Evolutionary conservation across 2,329 filamentous ascomycete genomes (phyloP).

Genomic region (Epichloe hybrida): DNA sequence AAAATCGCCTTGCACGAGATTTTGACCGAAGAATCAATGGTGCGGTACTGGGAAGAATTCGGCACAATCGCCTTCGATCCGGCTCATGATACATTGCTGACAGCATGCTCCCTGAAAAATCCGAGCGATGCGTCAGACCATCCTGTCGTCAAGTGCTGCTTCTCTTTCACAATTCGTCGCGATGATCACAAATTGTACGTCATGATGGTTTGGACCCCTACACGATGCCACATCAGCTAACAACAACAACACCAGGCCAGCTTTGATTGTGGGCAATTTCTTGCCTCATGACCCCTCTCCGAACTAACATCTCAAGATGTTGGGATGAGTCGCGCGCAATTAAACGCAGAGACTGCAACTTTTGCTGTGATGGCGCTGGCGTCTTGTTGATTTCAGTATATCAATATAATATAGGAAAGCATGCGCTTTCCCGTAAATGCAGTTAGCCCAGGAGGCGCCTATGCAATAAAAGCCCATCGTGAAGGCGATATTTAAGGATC

Average conservation of each 20-base stretch:
- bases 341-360: background rate
- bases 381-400: background rate
- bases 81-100: conserved; percentile 86
- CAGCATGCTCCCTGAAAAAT: conserved; percentile 81
- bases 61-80: conserved; percentile 94
- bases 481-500: background rate
- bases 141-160: conserved; percentile 79
- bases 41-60: conserved; percentile 98
- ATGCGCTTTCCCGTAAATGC: background rate
- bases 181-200: conserved; percentile 94
- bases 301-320: background rate
- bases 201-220: background rate
- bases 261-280: conserved; percentile 93
- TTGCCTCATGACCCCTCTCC: conserved; percentile 60
- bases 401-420: background rate
- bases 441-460: background rate
- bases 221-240: background rate
- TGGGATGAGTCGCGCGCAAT: background rate
- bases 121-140: conserved; percentile 56
- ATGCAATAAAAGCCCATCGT: background rate
- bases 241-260: conserved; percentile 46
- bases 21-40: conserved; percentile 83
- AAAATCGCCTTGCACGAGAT: conserved; percentile 94
- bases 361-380: background rate
- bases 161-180: conserved; percentile 90